Percentiles rank a stretch among this genome's conserved stretches.
phyloP scores from a whole-genome alignment of 2,329 filamentous ascomycete genomes.

The Penicillium aurantiogriseum region DNA sequence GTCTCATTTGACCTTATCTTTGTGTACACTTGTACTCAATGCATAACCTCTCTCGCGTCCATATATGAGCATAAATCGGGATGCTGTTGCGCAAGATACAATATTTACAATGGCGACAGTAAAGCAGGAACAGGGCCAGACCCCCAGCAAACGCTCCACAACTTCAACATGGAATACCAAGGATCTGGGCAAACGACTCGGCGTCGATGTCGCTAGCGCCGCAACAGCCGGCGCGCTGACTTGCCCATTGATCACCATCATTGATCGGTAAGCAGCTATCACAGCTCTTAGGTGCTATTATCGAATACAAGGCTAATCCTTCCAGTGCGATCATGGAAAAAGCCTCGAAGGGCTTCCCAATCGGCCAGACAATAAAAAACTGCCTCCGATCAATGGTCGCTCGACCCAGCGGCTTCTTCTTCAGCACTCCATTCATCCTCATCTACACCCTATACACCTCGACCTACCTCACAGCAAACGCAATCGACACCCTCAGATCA shows the following conservation, averaged over 20 bases:
- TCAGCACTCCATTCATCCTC: slow-evolving; percentile 49
- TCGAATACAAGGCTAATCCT: background rate
- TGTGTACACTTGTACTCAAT: background rate
- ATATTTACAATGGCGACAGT: slow-evolving; percentile 25
- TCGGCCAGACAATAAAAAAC: slow-evolving; percentile 41
- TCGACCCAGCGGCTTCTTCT: slow-evolving; percentile 45
- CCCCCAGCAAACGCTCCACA: slow-evolving; percentile 9
- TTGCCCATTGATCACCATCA: slow-evolving; percentile 80
- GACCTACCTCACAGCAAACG: slow-evolving; percentile 87
- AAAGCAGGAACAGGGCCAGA: slow-evolving; percentile 3
- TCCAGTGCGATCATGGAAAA: slow-evolving; percentile 51
- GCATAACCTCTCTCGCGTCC: background rate
- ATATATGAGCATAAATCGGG: slow-evolving; percentile 29
- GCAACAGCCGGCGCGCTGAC: slow-evolving; percentile 71
- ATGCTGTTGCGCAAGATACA: slow-evolving; percentile 28
- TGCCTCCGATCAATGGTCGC: slow-evolving; percentile 42
- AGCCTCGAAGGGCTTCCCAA: slow-evolving; percentile 45
- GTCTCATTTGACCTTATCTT: slow-evolving; percentile 13
- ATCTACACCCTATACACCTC: slow-evolving; percentile 70
- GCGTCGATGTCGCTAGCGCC: slow-evolving; percentile 67
- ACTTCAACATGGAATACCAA: slow-evolving; percentile 67
- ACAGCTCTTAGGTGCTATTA: background rate
- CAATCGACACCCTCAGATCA: slow-evolving; percentile 75
- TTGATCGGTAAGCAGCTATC: slow-evolving; percentile 66
- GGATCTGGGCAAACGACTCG: slow-evolving; percentile 65